phyloP scores from a whole-genome alignment of 73 alveolate species.

The Stentor roeselii region DNA sequence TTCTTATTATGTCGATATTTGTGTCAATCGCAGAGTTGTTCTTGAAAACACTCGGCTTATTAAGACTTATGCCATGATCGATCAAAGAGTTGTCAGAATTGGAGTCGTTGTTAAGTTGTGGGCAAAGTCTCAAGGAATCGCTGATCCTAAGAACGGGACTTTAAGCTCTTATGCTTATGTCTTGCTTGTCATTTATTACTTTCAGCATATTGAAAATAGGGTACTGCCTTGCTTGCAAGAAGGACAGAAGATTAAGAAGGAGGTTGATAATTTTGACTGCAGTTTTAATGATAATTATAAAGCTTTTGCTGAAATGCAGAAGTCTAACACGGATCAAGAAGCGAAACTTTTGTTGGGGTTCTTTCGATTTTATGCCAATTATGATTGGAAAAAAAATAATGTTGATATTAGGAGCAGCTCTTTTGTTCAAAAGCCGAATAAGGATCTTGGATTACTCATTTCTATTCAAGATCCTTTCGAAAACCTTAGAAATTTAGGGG shows the following conservation, averaged over 20 bases:
- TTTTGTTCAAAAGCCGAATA: neutral
- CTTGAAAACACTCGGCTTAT: neutral
- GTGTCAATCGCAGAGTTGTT: neutral
- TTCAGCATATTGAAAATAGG: neutral
- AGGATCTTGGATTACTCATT: neutral
- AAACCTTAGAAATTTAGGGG: conserved; percentile 10
- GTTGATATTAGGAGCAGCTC: neutral
- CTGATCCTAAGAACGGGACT: conserved; percentile 25
- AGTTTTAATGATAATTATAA: neutral
- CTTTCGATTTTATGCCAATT: neutral
- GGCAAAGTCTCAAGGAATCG: conserved; percentile 16
- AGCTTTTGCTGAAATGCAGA: neutral
- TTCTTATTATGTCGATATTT: neutral
- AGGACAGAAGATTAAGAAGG: neutral
- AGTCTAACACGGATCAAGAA: neutral
- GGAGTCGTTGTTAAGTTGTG: conserved; percentile 7
- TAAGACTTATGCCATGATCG: neutral
- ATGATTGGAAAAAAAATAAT: neutral
- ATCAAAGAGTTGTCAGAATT: conserved; percentile 5
- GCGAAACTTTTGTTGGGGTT: conserved; percentile 7
- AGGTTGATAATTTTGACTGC: neutral
- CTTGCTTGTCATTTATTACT: neutral
- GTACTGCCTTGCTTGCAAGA: neutral
- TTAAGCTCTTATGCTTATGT: conserved; percentile 27
- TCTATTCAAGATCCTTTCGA: conserved; percentile 17